A percentile compares a stretch with the other conserved stretches of the same genome.
Evolutionary conservation across 1,284 basidiomycete genomes (phyloP).

Genomic region (Rhodotorula sp.): DNA sequence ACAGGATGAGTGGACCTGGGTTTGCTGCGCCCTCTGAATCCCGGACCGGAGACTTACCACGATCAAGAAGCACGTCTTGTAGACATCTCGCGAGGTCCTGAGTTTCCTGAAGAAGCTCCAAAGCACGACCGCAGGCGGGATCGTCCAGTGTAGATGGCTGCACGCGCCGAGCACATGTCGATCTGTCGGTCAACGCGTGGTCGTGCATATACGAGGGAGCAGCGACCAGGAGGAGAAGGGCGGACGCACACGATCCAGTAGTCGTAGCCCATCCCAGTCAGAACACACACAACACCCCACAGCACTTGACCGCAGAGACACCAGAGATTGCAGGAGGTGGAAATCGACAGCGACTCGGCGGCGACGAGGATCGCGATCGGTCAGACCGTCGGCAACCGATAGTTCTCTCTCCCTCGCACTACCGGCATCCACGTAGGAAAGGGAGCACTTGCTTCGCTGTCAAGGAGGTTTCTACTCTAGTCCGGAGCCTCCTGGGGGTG

Average conservation of each 20-base stretch:
- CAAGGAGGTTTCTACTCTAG: too few relatives aligned
- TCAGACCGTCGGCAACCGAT: too few relatives aligned
- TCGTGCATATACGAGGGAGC: too few relatives aligned
- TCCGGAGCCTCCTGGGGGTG: too few relatives aligned
- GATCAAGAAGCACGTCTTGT: conserved; percentile 27
- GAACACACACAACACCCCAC: neutral
- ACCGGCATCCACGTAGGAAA: too few relatives aligned
- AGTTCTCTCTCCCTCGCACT: too few relatives aligned
- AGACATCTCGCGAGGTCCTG: conserved; percentile 31
- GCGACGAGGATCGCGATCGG: neutral
- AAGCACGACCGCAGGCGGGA: conserved; percentile 30
- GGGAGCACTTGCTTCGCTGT: too few relatives aligned
- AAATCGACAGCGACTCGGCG: neutral
- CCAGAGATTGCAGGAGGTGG: too few relatives aligned
- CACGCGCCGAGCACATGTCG: neutral
- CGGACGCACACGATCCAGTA: conserved; percentile 30
- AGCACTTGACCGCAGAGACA: neutral
- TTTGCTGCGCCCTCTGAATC: neutral
- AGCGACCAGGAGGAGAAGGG: neutral
- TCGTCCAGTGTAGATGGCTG: conserved; percentile 36
- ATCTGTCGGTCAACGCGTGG: neutral
- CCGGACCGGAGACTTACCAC: conserved; percentile 5
- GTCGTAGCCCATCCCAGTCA: conserved; percentile 10
- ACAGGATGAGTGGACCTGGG: too few relatives aligned
- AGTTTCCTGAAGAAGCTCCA: conserved; percentile 29